Conservation (phyloP, 2,329 filamentous ascomycete species). For the Fusarium begoniae region DNA sequence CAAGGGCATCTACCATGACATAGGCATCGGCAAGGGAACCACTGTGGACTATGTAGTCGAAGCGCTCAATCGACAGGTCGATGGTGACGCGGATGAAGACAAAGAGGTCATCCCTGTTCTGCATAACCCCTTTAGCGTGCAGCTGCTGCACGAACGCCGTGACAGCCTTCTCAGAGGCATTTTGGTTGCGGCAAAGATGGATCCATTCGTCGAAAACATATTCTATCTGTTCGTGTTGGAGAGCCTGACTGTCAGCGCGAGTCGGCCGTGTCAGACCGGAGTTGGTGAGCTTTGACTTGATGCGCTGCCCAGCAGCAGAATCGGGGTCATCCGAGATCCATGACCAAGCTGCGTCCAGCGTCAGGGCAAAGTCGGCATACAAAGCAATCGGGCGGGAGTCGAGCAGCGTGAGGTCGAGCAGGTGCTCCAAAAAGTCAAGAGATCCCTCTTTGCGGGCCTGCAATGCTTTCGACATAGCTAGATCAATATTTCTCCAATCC, state of each 20-base stretch:
- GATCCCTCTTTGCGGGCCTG: slow-evolving; percentile 75
- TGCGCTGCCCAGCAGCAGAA: slow-evolving; percentile 70
- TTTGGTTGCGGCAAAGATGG: slow-evolving; percentile 79
- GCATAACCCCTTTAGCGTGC: slow-evolving; percentile 76
- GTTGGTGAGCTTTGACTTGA: slow-evolving; percentile 70
- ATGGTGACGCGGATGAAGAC: slow-evolving; percentile 83
- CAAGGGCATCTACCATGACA: slow-evolving; percentile 78
- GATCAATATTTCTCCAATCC: slow-evolving; percentile 73
- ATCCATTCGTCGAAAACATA: slow-evolving; percentile 98
- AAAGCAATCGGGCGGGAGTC: slow-evolving; percentile 80
- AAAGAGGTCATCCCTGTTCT: slow-evolving; percentile 78
- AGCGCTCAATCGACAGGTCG: slow-evolving; percentile 80
- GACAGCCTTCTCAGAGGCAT: slow-evolving; percentile 75
- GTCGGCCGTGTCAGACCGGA: slow-evolving; percentile 52
- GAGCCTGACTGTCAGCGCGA: slow-evolving; percentile 58
- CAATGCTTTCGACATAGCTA: slow-evolving; percentile 77
- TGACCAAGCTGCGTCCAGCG: slow-evolving; percentile 80
- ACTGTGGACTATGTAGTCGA: slow-evolving; percentile 74
- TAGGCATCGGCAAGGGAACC: slow-evolving; percentile 68
- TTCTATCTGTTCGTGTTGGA: slow-evolving; percentile 83
- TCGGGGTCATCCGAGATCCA: slow-evolving; percentile 82
- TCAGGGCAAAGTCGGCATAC: slow-evolving; percentile 85
- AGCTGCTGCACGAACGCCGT: slow-evolving; percentile 86
- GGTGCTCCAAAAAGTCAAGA: slow-evolving; percentile 80
- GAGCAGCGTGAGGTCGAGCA: slow-evolving; percentile 82